Base-by-base conservation (phyloP, 2,329 filamentous ascomycete genomes). In the Monosporascus sp. region DNA sequence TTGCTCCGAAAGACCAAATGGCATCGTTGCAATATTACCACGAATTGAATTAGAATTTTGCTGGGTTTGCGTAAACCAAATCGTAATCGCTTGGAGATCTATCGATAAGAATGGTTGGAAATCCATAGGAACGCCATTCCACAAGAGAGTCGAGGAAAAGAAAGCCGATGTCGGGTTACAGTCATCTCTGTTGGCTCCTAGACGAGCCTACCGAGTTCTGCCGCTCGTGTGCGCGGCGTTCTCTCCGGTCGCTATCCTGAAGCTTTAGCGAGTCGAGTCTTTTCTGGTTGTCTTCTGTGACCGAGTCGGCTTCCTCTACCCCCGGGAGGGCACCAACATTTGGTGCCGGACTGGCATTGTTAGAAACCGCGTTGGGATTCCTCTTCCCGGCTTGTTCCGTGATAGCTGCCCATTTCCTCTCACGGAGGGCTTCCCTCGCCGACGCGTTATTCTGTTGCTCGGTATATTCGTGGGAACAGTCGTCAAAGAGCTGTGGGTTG, bases 381-480 rank as follows among this genome's bases (percentile, higher is more conserved):
- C 83, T 82, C 60, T 85, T 82, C 63, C 88, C 86, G 40, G 92
- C 92, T 69, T 91, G 85, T 61, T 94, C 88, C 49, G 86, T 82
- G 43, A 99, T 80, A 57, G 86, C 85, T 52, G 93, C 91, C 94
- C 94, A 99, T 68, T 93, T 91, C 61, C 86, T 85, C 70, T 95
- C 86, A 60, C 94, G 85, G 58, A 85, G 80, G 59, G 87, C 85
- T 71, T 97, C 88, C 52, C 92, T 85, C 56, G 90, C 84, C n/a
- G 89, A 86, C 3, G 92, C 91, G 59, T 84, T 94, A 73, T 96
- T 96, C 73, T 97, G 93, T 65, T 94, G 88, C 71, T 97, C 93
- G 5, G 92, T 95, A 73, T 99, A 99, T 60, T 97, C 92, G 67
- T 97, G 93, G 37, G 94, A 97, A 74, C 94, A 99, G 69, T 99